Conservation (phyloP, 768 basidiomycete species). For the Termitomyces titanicus region DNA sequence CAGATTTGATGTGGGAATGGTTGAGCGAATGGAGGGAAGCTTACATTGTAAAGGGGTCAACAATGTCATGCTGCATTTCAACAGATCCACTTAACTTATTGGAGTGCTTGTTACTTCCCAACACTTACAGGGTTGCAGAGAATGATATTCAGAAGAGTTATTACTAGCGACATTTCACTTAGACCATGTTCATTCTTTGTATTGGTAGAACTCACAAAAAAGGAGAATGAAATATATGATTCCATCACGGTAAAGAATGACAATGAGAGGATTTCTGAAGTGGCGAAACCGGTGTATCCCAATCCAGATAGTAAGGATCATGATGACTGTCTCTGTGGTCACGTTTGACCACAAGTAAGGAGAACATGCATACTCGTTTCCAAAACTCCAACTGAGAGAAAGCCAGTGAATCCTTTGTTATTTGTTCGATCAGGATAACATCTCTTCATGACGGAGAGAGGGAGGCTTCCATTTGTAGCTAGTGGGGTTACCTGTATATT, state of each 20-base stretch:
- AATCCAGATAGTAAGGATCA: too few species aligned
- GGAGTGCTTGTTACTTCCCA: background rate
- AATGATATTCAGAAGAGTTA: background rate
- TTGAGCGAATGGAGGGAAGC: background rate
- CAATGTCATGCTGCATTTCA: background rate
- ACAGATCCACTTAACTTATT: background rate
- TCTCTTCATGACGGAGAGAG: conserved; percentile 7
- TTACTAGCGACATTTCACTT: too few species aligned
- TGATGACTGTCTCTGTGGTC: background rate
- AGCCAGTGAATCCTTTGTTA: background rate
- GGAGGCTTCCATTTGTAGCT: conserved; percentile 4
- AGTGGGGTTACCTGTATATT: background rate
- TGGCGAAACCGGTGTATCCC: too few species aligned
- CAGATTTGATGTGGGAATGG: background rate
- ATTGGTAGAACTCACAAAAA: background rate
- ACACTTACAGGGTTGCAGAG: background rate
- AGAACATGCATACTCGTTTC: background rate
- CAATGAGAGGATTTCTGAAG: background rate
- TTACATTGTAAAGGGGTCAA: background rate
- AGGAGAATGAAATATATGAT: too few species aligned
- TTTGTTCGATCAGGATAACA: conserved; percentile 11
- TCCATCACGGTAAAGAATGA: background rate
- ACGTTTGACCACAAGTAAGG: background rate
- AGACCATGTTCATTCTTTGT: background rate
- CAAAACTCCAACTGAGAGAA: background rate